A percentile compares a stretch with the other conserved stretches of the same genome.
These are phyloP conservation scores for Candida oleophila DNA, from an alignment of 805 yeast genomes.

Conservation along the genomic window DNA sequence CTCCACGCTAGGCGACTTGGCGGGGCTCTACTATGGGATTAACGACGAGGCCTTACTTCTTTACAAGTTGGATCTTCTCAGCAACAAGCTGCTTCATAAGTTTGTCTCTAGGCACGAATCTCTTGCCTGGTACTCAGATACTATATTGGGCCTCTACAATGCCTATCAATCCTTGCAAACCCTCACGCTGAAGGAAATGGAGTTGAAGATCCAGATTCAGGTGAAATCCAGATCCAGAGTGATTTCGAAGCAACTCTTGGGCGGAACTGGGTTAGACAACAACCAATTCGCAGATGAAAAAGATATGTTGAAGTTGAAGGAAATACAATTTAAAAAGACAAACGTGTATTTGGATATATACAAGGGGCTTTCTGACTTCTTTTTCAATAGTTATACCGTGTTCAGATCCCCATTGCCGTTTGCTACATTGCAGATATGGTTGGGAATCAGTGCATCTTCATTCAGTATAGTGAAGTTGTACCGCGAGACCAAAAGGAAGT, in stretches of 20 bases:
- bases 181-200: slow-evolving; percentile 50
- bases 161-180: slow-evolving; percentile 43
- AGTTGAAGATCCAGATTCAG: slow-evolving; percentile 55
- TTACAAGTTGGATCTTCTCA: slow-evolving; percentile 51
- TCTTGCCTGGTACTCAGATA: slow-evolving; percentile 67
- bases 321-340: slow-evolving; percentile 35
- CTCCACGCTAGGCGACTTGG: slow-evolving; percentile 46
- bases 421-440: slow-evolving; percentile 44
- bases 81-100: slow-evolving; percentile 32
- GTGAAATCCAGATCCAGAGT: slow-evolving; percentile 56
- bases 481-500: slow-evolving; percentile 35
- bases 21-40: slow-evolving; percentile 60
- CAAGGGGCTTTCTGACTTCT: slow-evolving; percentile 38
- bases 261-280: slow-evolving; percentile 13
- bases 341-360: slow-evolving; percentile 39
- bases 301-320: slow-evolving; percentile 24
- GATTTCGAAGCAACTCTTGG: slow-evolving; percentile 40
- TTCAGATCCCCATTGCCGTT: slow-evolving; percentile 34
- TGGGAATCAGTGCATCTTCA: slow-evolving; percentile 41
- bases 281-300: slow-evolving; percentile 14
- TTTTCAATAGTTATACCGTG: slow-evolving; percentile 42
- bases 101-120: slow-evolving; percentile 58
- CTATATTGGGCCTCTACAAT: slow-evolving; percentile 54
- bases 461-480: slow-evolving; percentile 38
- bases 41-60: slow-evolving; percentile 63